A percentile compares a stretch with the other conserved stretches of the same genome.
These are phyloP conservation scores for Colletotrichum sp. DNA, from an alignment of 2,329 filamentous ascomycete genomes.

Conservation along the genomic window DNA sequence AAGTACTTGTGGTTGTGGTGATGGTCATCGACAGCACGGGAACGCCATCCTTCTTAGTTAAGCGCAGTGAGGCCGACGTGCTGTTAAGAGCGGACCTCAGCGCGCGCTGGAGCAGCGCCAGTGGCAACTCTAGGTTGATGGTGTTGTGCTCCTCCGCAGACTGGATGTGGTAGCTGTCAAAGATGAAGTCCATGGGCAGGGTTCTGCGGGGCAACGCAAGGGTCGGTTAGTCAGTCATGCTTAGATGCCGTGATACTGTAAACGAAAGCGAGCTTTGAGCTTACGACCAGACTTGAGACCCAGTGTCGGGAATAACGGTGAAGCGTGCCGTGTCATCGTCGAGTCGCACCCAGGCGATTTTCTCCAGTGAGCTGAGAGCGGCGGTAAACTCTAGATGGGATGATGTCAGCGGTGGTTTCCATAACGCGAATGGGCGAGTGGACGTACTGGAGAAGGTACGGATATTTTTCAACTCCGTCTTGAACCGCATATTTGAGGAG, in stretches of 20 bases:
- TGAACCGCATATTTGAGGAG: conserved; percentile 63
- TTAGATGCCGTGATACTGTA: background rate
- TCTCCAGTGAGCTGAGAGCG: conserved; percentile 71
- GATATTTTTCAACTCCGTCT: conserved; percentile 69
- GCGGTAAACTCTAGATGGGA: conserved; percentile 62
- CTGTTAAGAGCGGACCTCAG: conserved; percentile 86
- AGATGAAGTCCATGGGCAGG: conserved; percentile 80
- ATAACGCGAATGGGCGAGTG: background rate
- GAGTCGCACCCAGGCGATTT: conserved; percentile 89
- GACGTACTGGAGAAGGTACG: conserved; percentile 67
- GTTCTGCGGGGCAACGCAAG: conserved; percentile 42
- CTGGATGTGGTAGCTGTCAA: conserved; percentile 83
- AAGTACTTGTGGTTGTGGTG: conserved; percentile 71
- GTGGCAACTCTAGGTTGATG: conserved; percentile 94
- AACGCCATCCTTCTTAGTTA: conserved; percentile 90
- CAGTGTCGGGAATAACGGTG: conserved; percentile 92
- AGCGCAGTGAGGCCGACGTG: conserved; percentile 80
- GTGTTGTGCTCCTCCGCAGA: conserved; percentile 83
- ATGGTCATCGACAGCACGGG: conserved; percentile 92
- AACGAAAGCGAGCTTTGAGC: conserved; percentile 36
- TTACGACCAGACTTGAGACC: conserved; percentile 95
- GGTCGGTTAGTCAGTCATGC: background rate
- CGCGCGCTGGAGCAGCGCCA: conserved; percentile 88
- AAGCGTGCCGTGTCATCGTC: conserved; percentile 89
- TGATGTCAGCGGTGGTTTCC: background rate